Evolutionary conservation across 129 eudicot genomes (phyloP).

Genomic region (Escallonia rubra): DNA sequence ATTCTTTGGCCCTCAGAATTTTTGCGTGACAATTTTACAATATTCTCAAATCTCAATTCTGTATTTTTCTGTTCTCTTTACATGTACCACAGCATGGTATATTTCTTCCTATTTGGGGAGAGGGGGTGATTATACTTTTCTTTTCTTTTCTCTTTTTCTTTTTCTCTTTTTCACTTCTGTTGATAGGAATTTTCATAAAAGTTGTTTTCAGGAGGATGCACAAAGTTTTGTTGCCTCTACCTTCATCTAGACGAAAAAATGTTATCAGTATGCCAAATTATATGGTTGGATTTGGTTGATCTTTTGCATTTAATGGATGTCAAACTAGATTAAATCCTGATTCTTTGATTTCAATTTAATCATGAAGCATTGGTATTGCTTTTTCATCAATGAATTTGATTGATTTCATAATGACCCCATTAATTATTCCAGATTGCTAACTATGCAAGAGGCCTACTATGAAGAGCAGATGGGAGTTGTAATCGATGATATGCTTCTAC

Average conservation of each 20-base stretch:
- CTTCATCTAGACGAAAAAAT: neutral
- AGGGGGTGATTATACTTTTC: neutral
- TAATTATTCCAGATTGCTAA: conserved; percentile 49
- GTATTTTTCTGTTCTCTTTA: neutral
- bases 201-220: conserved; percentile 16
- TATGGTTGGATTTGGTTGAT: conserved; percentile 26
- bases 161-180: neutral
- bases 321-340: conserved; percentile 18
- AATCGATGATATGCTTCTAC: conserved; percentile 53
- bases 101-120: no score
- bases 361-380: no score
- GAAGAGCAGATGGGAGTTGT: conserved; percentile 52
- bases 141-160: conserved; percentile 7
- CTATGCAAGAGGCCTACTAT: conserved; percentile 72
- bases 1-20: neutral
- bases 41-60: neutral
- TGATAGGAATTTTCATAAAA: neutral
- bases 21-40: neutral
- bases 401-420: neutral
- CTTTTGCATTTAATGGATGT: conserved; percentile 20
- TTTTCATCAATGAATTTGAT: neutral
- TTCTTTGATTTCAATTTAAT: neutral
- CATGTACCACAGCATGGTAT: no score
- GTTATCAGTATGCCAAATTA: conserved; percentile 27
- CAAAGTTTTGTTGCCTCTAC: neutral